Evolutionary conservation across 2,329 filamentous ascomycete genomes (phyloP), one percentile per base, ranked within the genome.

Genomic region (Aspergillus calidoustus): DNA sequence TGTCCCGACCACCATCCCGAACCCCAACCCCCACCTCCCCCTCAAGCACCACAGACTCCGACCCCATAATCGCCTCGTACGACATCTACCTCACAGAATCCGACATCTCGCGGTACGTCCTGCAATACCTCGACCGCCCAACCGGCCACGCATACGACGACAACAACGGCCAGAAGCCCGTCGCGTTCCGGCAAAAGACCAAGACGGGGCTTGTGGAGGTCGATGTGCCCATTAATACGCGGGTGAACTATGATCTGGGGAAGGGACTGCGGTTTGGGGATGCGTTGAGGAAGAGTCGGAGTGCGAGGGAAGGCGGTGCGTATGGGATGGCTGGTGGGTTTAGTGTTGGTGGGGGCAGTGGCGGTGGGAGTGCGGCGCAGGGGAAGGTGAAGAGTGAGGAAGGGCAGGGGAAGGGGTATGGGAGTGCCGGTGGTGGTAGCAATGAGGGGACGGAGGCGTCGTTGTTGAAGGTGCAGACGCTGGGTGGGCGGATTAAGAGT

Each of bases 191-290:
- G 68, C 81, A 97, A 75, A 99, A 98, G 81, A 86, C 89, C 15
- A 81, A 85, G 60, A 87, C 91, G 0, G 93, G 93, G 59, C 91
- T 97, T 80, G 83, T 97, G 60, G 95, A 99, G 79, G 83, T 98
- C 56, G 95, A 99, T 75, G 85, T 97, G n/a, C 92, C 92, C 4
- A 83, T 97, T 69, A 87, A 89, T 80, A 88, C 88, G 64, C 81
- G 83, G 52, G 76, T 80, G 59, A 89, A 91, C 72, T 98, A 97
- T 82, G 93, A 98, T 79, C 86, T 89, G 67, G 85, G 86, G 67
- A 93, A 94, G 80, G 94, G 92, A 52, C 80, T 95, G 55, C 85
- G 87, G 66, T 98, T 92, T 86, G 95, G 93, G 19, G 87, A 91
- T 71, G 88, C 91, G 1, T 81, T 98, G 66, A 80, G 82, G 63